Evolutionary conservation across 495 filamentous ascomycete genomes (phyloP), one percentile per base, ranked within the genome.

Genomic region (Penicillium malachiteum): DNA sequence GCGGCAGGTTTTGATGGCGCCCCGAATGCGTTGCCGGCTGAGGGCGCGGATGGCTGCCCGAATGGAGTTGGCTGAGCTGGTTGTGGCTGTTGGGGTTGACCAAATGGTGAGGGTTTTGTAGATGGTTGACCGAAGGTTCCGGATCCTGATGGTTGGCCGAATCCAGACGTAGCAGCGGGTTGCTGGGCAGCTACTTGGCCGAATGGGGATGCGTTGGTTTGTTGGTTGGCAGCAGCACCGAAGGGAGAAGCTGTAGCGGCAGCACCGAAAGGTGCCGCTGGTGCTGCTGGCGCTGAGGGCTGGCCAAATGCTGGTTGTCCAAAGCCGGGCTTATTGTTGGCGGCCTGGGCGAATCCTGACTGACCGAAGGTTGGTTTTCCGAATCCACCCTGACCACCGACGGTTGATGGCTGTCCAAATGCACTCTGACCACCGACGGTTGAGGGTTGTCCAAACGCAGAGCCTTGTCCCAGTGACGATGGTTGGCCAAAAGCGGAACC

Each of bases 251-350:
- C 48, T 48, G 53, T 42, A 26, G 48, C 33, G 4, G 41, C 26
- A 14, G 21, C 43, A 46, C 43, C 43, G 26, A 46, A 46, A 26
- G 43, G 43, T 56, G 49, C 57, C n/a, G 41, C 41, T 58, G 43
- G 43, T 56, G 49, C 57, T 32, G 41, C 41, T 58, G 62, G 30
- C 45, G 57, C 55, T 56, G 73, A 51, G 3, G 73, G 59, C 41
- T 78, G 66, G n/a, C 71, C 69, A 47, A 78, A 77, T 7, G 55
- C 60, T 48, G 65, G 39, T 31, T 71, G 65, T 8, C 65, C 70
- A 42, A 74, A 74, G 7, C 57, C 58, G 12, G 64, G 59, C 34
- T 30, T 60, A 26, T 33, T 34, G 10, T 21, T 52, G 57, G 67
- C 42, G 5, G 68, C 35, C 37, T 70, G 66, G 4, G 63, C 65